Percentiles rank a stretch among this genome's conserved stretches.
These are phyloP conservation scores for Yarrowia divulgata DNA, from an alignment of 805 yeast species.

Conservation along the genomic window DNA sequence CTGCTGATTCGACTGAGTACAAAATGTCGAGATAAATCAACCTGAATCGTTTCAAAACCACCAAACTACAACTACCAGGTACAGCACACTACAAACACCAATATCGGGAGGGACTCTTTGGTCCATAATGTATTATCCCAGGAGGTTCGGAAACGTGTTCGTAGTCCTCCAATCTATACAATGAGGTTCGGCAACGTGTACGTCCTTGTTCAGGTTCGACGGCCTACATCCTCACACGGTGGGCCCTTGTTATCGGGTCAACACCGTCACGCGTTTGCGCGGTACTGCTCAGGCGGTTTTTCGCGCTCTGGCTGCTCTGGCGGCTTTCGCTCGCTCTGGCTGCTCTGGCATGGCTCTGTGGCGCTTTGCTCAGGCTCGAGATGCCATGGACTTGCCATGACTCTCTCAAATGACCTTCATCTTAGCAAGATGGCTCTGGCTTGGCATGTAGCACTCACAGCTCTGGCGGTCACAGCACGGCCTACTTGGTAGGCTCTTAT, in stretches of 20 bases:
- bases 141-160: constrained; percentile 17
- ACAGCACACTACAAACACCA: neutral
- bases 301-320: too few species aligned
- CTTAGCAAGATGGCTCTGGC: neutral
- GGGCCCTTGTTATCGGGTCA: constrained; percentile 18
- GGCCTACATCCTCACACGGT: constrained; percentile 26
- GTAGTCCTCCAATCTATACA: constrained; percentile 18
- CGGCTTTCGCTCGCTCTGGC: too few species aligned
- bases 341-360: neutral
- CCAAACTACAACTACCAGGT: too few species aligned
- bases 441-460: neutral
- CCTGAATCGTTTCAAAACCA: too few species aligned
- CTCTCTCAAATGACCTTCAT: neutral
- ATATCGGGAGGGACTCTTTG: constrained; percentile 23
- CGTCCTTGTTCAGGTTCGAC: constrained; percentile 20
- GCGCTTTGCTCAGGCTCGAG: neutral
- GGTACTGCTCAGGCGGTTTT: neutral
- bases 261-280: constrained; percentile 7
- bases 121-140: constrained; percentile 26
- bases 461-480: constrained; percentile 3
- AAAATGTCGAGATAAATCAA: too few species aligned
- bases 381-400: neutral
- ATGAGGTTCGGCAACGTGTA: constrained; percentile 15
- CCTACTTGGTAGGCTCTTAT: constrained; percentile 2
- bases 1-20: too few species aligned